Evolutionary conservation across 345 rosid species (phyloP), one percentile per base, ranked within the genome.

Genomic region (Populus tremula): DNA sequence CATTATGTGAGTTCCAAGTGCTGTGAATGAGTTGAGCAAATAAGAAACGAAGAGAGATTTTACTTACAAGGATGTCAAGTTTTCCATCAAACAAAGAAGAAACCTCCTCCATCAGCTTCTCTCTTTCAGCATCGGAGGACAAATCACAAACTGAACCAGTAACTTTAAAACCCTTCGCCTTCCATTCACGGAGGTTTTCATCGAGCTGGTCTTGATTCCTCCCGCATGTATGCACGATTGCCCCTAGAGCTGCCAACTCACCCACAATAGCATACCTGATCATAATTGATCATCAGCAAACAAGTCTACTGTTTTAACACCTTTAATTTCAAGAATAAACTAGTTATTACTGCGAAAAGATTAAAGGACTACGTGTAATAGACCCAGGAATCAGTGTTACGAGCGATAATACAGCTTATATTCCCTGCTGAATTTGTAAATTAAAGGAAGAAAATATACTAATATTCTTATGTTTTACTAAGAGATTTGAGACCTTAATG

Each of bases 251-350:
- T 3, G 70, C 70, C 43, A 67, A 1, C 21, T 67, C 70, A 2
- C 36, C 70, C 45, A 67, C 70, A 5, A 67, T 17, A 67, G 70
- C 70, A 67, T 18, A 35, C n/a, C 70, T 67, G 70, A 67, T 67
- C 23, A 38, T 16, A 8, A 35, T 67, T n/a, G 47, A 43, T 43
- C 13, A 38, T 36, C 38, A 36, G 41, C 41, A 20, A 18, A 8
- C 23, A 67, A 16, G 5, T 21, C 8, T 53, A 5, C 2, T 50
- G 25, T 8, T 20, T 54, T 8, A 54, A 54, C 11, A n/a, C 8
- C 11, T 54, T 21, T 8, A 54, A 54, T 2, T 54, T 43, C 47
- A 18, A 61, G 11, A 63, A 12, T 8, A 63, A 63, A 0, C 10
- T 63, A 12, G 5, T 12, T 47, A 47, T 53, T 7, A 7, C 21